Percentiles rank a stretch among this genome's conserved stretches.
These are phyloP conservation scores for Thielaviopsis punctulata DNA, from an alignment of 2,329 filamentous ascomycete genomes.

Conservation along the genomic window DNA sequence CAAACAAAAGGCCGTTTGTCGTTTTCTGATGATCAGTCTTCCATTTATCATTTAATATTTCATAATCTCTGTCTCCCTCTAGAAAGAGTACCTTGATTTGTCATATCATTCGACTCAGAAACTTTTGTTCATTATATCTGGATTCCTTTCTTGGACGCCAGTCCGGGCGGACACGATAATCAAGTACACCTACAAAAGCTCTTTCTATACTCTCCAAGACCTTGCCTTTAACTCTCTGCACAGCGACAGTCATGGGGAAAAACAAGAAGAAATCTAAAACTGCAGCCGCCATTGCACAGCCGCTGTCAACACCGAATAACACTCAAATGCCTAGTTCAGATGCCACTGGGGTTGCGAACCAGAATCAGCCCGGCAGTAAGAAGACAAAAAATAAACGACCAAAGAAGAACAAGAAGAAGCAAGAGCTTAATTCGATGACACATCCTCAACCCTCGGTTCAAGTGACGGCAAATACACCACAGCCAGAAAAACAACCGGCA, in stretches of 20 bases:
- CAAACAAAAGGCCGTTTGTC: background rate
- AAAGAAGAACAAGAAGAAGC: background rate
- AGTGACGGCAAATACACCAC: background rate
- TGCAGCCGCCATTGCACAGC: no score
- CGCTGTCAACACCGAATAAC: no score
- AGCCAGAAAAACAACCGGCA: background rate
- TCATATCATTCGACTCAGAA: no score
- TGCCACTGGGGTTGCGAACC: no score
- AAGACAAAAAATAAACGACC: background rate
- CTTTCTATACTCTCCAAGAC: background rate
- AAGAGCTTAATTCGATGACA: background rate
- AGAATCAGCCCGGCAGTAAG: background rate
- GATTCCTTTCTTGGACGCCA: no score
- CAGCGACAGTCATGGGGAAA: no score
- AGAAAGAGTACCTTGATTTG: no score
- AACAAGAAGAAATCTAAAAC: no score
- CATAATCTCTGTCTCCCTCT: no score
- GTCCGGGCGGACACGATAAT: background rate
- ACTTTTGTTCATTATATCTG: no score
- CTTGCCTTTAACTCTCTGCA: background rate
- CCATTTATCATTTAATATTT: background rate
- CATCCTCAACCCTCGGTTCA: background rate
- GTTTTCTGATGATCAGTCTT: background rate
- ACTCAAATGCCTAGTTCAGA: no score
- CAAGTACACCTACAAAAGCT: background rate